Conservation (phyloP, 2,329 filamentous ascomycete genomes). For the Madurella fahalii region DNA sequence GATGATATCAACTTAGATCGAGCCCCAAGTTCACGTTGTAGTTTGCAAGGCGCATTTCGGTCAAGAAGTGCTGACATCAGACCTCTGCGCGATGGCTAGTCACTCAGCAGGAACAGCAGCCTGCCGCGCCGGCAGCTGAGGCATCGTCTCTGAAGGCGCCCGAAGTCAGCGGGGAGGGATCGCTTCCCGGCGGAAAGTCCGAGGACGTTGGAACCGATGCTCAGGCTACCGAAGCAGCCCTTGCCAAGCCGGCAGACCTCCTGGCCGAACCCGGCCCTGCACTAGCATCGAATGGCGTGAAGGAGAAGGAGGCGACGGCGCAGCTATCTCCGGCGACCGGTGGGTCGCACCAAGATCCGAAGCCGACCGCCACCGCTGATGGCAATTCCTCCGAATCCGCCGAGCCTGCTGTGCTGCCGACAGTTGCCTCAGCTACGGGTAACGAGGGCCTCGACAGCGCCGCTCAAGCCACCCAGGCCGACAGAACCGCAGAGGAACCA, state of each 20-base stretch:
- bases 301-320: neutral
- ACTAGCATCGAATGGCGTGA: neutral
- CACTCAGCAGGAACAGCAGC: constrained; percentile 6
- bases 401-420: constrained; percentile 3
- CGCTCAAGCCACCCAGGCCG: neutral
- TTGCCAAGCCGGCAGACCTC: neutral
- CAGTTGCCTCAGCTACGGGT: neutral
- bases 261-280: neutral
- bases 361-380: neutral
- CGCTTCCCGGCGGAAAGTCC: neutral
- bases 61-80: neutral
- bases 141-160: neutral
- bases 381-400: neutral
- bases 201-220: neutral
- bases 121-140: constrained; percentile 6
- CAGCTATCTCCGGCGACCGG: too few relatives aligned
- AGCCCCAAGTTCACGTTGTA: neutral
- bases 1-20: too few relatives aligned
- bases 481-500: neutral
- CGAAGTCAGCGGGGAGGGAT: neutral
- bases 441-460: neutral
- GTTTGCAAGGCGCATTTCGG: neutral
- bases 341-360: neutral
- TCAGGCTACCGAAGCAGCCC: neutral
- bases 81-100: constrained; percentile 1